These are phyloP conservation scores for Geum urbanum DNA, from an alignment of 306 rosid species.

Conservation along the genomic window DNA sequence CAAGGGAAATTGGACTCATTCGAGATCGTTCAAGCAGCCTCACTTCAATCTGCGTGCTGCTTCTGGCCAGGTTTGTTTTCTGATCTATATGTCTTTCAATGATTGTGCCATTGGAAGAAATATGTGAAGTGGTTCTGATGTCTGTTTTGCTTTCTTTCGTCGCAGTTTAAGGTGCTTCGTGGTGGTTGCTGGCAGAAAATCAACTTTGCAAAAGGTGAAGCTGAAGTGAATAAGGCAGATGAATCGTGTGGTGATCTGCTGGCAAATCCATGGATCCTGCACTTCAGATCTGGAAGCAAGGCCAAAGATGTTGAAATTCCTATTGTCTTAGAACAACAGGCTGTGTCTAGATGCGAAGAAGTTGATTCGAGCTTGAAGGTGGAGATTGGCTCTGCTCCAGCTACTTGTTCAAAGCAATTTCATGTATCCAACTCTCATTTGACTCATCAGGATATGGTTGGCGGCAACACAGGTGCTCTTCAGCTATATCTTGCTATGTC, in stretches of 20 bases:
- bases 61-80: constrained; percentile 48
- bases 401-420: constrained; percentile 14
- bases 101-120: background rate
- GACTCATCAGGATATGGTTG: constrained; percentile 25
- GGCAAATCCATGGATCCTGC: constrained; percentile 53
- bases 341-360: constrained; percentile 15
- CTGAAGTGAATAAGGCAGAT: constrained; percentile 25
- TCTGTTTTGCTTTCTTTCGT: background rate
- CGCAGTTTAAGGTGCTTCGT: constrained; percentile 49
- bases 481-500: constrained; percentile 21
- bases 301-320: constrained; percentile 23
- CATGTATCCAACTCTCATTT: constrained; percentile 14
- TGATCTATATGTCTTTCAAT: background rate
- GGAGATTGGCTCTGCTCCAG: constrained; percentile 3
- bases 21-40: background rate
- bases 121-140: background rate
- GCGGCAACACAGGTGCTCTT: constrained; percentile 35
- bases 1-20: constrained; percentile 9
- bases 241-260: constrained; percentile 21
- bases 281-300: constrained; percentile 33
- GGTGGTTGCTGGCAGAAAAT: constrained; percentile 50
- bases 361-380: constrained; percentile 24
- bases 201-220: constrained; percentile 39
- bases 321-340: constrained; percentile 18
- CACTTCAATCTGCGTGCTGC: constrained; percentile 23